A percentile compares a stretch with the other conserved stretches of the same genome.
These are phyloP conservation scores for Lasiodiplodia hormozganensis DNA, from an alignment of 2,329 filamentous ascomycete species.

Conservation along the genomic window DNA sequence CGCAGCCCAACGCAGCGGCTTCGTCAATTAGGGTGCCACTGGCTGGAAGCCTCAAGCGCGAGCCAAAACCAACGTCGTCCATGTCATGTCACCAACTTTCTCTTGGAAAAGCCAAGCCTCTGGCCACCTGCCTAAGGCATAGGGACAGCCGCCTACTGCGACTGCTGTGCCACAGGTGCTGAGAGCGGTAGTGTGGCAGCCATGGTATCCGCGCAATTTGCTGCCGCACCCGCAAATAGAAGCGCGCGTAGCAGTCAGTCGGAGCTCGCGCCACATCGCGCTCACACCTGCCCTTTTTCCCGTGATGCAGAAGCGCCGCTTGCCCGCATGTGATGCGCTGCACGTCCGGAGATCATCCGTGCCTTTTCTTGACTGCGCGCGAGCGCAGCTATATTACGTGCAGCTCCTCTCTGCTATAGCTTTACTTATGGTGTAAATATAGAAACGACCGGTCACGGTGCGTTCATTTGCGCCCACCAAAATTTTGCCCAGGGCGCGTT, in stretches of 20 bases:
- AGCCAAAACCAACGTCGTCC: slow-evolving; percentile 10
- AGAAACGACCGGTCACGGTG: slow-evolving; percentile 1
- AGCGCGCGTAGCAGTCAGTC: neutral
- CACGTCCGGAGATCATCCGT: neutral
- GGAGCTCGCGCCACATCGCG: neutral
- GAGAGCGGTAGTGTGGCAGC: neutral
- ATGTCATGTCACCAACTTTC: neutral
- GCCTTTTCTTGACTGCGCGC: neutral
- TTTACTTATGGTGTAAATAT: neutral
- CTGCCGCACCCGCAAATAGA: slow-evolving; percentile 4
- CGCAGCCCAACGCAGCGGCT: neutral
- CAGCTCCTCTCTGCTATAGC: neutral
- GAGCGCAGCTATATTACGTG: neutral
- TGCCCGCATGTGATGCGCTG: neutral
- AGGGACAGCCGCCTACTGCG: neutral
- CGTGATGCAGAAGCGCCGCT: slow-evolving; percentile 3
- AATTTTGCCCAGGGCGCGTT: neutral
- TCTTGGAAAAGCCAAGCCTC: neutral
- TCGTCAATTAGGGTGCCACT: slow-evolving; percentile 12
- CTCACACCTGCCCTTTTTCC: neutral
- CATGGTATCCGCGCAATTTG: neutral
- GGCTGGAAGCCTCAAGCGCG: neutral
- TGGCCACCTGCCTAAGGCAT: neutral
- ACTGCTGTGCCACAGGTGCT: slow-evolving; percentile 6
- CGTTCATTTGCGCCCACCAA: neutral